Percentiles rank a stretch among this genome's conserved stretches.
phyloP scores from a whole-genome alignment of 129 eudicot genomes.

The Saussurea involucrata region DNA sequence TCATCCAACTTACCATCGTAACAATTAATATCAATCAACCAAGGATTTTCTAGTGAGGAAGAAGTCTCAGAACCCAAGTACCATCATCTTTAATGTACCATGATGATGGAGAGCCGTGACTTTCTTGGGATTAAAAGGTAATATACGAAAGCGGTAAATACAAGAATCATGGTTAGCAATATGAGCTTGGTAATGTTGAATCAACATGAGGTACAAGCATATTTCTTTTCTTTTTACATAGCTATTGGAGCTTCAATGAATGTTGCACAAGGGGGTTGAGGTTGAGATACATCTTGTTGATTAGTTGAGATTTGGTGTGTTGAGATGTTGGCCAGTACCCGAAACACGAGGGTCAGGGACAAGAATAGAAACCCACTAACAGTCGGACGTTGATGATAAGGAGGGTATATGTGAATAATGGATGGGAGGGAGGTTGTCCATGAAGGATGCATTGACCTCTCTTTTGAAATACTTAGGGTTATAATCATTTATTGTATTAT shows the following conservation, averaged over 20 bases:
- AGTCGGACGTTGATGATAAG: background rate
- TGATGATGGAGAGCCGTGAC: background rate
- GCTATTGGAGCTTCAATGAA: background rate
- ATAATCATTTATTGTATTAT: background rate
- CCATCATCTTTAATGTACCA: background rate
- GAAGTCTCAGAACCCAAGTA: background rate
- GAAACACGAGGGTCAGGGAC: background rate
- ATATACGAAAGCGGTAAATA: background rate
- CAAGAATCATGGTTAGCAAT: background rate
- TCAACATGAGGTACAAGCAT: background rate
- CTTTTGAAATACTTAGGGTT: background rate
- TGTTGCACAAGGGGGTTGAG: background rate
- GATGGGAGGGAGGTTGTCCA: background rate
- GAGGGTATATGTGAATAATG: background rate
- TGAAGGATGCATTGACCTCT: background rate
- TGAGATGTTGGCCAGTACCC: background rate
- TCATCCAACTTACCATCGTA: background rate
- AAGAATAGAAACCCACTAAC: background rate
- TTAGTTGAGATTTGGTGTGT: background rate
- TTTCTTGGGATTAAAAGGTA: background rate
- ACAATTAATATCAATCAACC: background rate
- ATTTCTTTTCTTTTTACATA: background rate
- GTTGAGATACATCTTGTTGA: background rate
- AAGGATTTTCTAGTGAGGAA: background rate
- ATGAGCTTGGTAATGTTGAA: background rate